phyloP scores from a whole-genome alignment of 2,329 filamentous ascomycete genomes.

The Monilinia vaccinii-corymbosi region DNA sequence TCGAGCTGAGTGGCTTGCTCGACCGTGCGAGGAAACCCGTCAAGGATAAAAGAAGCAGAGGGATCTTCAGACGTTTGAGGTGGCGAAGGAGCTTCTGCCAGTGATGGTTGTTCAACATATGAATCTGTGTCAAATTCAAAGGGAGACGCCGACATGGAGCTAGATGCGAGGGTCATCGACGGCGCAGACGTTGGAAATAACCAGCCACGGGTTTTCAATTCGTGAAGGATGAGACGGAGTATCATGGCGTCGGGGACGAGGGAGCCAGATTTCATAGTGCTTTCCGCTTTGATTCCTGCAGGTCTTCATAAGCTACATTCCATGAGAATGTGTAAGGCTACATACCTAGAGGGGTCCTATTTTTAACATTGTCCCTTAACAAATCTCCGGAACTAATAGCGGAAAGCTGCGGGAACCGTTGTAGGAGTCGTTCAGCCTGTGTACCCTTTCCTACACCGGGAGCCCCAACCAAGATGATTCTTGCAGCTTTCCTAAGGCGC shows the following conservation, averaged over 20 bases:
- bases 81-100: slow-evolving; percentile 30
- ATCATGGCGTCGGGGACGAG: slow-evolving; percentile 92
- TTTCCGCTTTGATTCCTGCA: slow-evolving; percentile 81
- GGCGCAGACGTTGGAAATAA: slow-evolving; percentile 42
- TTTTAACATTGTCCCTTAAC: slow-evolving; percentile 84
- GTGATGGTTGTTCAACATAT: slow-evolving; percentile 25
- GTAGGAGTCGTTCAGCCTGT: slow-evolving; percentile 80
- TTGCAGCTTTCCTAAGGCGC: slow-evolving; percentile 71
- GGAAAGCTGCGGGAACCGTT: slow-evolving; percentile 78
- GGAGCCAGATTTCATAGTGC: slow-evolving; percentile 75
- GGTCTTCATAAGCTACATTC: not conserved
- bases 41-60: slow-evolving; percentile 82
- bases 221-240: slow-evolving; percentile 82
- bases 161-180: slow-evolving; percentile 24
- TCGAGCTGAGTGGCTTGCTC: slow-evolving; percentile 71
- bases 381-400: slow-evolving; percentile 92
- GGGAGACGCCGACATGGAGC: slow-evolving; percentile 30
- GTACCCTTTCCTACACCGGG: slow-evolving; percentile 92
- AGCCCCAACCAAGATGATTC: slow-evolving; percentile 88
- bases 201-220: slow-evolving; percentile 81
- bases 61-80: slow-evolving; percentile 56
- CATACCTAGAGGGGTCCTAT: slow-evolving; percentile 74
- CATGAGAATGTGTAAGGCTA: not conserved
- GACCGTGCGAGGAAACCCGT: slow-evolving; percentile 89
- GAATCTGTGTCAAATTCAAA: slow-evolving; percentile 24